phyloP scores from a whole-genome alignment of 208 protist genomes.

The Trypanosoma boissoni region DNA sequence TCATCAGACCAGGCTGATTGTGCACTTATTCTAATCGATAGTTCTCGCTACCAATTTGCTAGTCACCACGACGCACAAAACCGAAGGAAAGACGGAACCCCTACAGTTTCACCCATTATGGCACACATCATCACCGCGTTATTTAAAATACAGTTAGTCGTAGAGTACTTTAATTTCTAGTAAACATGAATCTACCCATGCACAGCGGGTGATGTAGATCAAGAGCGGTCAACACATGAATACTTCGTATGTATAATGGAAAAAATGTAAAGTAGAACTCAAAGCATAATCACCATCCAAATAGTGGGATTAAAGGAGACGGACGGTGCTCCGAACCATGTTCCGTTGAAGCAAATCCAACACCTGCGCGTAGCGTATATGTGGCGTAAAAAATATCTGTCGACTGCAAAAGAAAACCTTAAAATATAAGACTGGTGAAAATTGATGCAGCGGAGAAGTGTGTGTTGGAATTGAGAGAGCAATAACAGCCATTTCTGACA shows the following conservation, averaged over 20 bases:
- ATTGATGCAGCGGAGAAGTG: no score
- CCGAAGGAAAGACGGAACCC: constrained; percentile 73
- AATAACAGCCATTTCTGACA: no score
- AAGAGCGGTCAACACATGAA: constrained; percentile 79
- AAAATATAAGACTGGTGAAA: no score
- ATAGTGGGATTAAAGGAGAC: constrained; percentile 29
- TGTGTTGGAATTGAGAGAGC: no score
- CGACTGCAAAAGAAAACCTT: no score
- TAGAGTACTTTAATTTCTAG: constrained; percentile 25
- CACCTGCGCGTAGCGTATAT: background rate
- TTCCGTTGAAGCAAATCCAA: constrained; percentile 1
- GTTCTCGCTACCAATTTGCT: constrained; percentile 63
- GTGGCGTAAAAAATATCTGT: no score
- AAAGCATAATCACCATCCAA: constrained; percentile 38
- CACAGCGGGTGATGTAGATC: constrained; percentile 69
- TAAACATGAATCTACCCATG: constrained; percentile 63
- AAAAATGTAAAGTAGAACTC: constrained; percentile 47
- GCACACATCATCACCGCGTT: constrained; percentile 36
- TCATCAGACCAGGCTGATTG: constrained; percentile 26
- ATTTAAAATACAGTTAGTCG: constrained; percentile 18
- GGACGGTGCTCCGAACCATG: constrained; percentile 2
- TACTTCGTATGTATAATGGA: constrained; percentile 60
- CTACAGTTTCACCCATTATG: constrained; percentile 58
- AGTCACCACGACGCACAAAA: constrained; percentile 68
- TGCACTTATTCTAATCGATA: constrained; percentile 74